Evolutionary conservation across 805 yeast genomes (phyloP).

Genomic region (Starmera caribaea): DNA sequence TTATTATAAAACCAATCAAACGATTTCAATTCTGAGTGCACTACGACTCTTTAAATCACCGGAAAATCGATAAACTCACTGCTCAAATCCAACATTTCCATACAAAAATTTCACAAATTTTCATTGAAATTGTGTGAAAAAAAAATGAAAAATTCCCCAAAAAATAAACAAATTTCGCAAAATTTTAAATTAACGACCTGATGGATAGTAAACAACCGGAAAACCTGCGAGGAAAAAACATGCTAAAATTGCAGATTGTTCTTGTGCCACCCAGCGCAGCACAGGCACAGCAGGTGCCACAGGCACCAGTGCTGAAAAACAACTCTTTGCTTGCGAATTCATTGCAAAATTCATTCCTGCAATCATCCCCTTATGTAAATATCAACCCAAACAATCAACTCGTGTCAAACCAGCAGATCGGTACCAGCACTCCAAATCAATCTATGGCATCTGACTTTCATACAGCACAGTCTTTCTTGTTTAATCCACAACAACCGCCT

Average conservation of each 20-base stretch:
- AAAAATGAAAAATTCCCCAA: neutral
- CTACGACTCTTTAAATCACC: neutral
- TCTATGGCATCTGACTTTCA: too few relatives aligned
- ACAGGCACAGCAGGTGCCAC: conserved; percentile 1
- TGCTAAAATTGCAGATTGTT: conserved; percentile 36
- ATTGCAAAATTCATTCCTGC: neutral
- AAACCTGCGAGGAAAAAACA: neutral
- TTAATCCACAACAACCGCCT: neutral
- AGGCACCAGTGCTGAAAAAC: neutral
- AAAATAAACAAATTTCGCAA: neutral
- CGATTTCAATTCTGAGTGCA: too few relatives aligned
- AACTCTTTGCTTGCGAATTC: neutral
- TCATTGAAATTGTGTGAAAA: too few relatives aligned
- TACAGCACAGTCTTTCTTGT: too few relatives aligned
- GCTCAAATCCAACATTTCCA: too few relatives aligned
- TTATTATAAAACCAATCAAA: too few relatives aligned
- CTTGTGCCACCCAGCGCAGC: conserved; percentile 31
- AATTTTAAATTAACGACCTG: too few relatives aligned
- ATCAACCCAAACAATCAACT: conserved; percentile 2
- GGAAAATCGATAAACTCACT: neutral
- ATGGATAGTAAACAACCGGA: too few relatives aligned
- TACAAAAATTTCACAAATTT: neutral
- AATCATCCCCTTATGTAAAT: conserved; percentile 6
- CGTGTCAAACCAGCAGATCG: conserved; percentile 17
- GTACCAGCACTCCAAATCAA: conserved; percentile 25